These are phyloP conservation scores for Pholiota microspora DNA, from an alignment of 768 basidiomycete species.

Conservation along the genomic window DNA sequence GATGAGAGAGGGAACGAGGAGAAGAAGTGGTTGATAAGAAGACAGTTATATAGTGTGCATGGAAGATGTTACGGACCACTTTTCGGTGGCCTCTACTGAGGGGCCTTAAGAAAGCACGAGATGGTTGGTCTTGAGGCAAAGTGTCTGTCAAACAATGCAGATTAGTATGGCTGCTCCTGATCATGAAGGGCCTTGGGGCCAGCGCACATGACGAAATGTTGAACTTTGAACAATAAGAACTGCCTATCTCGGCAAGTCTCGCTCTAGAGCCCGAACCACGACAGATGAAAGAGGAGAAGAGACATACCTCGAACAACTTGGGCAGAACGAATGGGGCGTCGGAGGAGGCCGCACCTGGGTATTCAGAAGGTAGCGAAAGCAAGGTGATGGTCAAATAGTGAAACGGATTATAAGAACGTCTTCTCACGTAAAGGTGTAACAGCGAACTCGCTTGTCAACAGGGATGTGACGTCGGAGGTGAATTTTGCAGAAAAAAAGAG, in stretches of 20 bases:
- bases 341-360: constrained; percentile 14
- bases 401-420: constrained; percentile 22
- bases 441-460: constrained; percentile 43
- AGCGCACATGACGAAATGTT: constrained; percentile 21
- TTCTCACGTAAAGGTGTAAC: constrained; percentile 41
- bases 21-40: constrained; percentile 31
- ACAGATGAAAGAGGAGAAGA: constrained; percentile 2
- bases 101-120: constrained; percentile 6
- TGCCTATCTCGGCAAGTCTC: background rate
- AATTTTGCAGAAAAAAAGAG: constrained; percentile 16
- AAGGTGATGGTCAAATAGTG: constrained; percentile 7
- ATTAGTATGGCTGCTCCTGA: constrained; percentile 26
- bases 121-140: constrained; percentile 29
- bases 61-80: constrained; percentile 27
- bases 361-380: background rate
- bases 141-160: constrained; percentile 30
- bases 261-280: background rate
- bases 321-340: constrained; percentile 41
- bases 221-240: constrained; percentile 8
- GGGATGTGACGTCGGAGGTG: constrained; percentile 1
- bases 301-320: constrained; percentile 52
- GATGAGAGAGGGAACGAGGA: constrained; percentile 17
- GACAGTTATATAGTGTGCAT: constrained; percentile 11
- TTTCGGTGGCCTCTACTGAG: constrained; percentile 20
- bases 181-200: constrained; percentile 29